Evolutionary conservation across 2,329 filamentous ascomycete species (phyloP).

Genomic region (Chalara sp.): DNA sequence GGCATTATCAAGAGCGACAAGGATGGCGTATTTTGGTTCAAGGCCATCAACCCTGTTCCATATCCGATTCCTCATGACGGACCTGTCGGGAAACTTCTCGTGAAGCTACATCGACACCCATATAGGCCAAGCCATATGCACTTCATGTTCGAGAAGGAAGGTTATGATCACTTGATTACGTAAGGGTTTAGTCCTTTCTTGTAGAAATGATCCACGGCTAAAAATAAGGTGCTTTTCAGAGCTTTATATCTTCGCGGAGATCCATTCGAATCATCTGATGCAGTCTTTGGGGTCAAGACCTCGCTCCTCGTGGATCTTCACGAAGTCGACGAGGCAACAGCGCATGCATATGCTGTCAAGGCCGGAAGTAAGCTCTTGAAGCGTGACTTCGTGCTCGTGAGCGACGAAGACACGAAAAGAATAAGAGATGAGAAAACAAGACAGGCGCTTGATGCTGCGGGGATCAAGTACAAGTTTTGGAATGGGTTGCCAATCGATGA

Average conservation of each 20-base stretch:
- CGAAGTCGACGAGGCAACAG: slow-evolving; percentile 38
- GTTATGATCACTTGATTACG: slow-evolving; percentile 75
- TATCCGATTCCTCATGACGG: slow-evolving; percentile 80
- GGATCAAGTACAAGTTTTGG: slow-evolving; percentile 46
- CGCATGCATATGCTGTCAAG: slow-evolving; percentile 53
- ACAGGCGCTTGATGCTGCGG: slow-evolving; percentile 41
- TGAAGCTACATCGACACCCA: slow-evolving; percentile 56
- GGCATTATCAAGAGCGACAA: slow-evolving; percentile 61
- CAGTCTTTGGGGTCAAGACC: slow-evolving; percentile 80
- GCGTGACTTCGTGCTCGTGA: slow-evolving; percentile 73
- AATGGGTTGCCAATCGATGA: slow-evolving; percentile 72
- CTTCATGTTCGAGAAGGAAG: slow-evolving; percentile 77
- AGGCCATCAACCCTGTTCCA: slow-evolving; percentile 50
- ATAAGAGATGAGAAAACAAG: slow-evolving; percentile 62
- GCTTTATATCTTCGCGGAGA: slow-evolving; percentile 71
- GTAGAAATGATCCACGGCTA: background rate
- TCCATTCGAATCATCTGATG: slow-evolving; percentile 74
- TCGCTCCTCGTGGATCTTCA: slow-evolving; percentile 63
- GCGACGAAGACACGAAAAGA: slow-evolving; percentile 57
- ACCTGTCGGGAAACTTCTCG: slow-evolving; percentile 68
- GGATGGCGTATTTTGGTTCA: slow-evolving; percentile 74
- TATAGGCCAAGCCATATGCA: slow-evolving; percentile 73
- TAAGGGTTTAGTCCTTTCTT: background rate
- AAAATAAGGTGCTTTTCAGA: background rate
- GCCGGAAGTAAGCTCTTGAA: slow-evolving; percentile 55